phyloP scores from a whole-genome alignment of 805 yeast genomes.

The Cyberlindnera meyerae region DNA sequence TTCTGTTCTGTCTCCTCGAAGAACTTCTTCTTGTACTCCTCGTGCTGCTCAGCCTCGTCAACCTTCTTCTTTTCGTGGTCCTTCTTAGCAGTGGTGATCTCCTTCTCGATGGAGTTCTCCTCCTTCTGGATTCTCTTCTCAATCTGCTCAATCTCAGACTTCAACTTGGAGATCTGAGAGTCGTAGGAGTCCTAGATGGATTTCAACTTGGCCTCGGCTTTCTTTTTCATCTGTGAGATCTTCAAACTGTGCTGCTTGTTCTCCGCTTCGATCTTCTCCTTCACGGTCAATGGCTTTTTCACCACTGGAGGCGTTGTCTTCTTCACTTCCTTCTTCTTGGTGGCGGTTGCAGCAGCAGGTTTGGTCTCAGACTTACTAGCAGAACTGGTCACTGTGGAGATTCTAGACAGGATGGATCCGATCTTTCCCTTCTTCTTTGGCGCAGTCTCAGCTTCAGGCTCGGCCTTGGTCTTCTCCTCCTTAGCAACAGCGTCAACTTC shows the following conservation, averaged over 20 bases:
- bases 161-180: slow-evolving; percentile 19
- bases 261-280: slow-evolving; percentile 19
- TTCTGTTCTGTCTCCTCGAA: slow-evolving; percentile 22
- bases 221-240: slow-evolving; percentile 14
- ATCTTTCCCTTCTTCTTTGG: slow-evolving; percentile 9
- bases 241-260: slow-evolving; percentile 17
- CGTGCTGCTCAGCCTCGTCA: slow-evolving; percentile 22
- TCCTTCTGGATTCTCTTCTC: slow-evolving; percentile 17
- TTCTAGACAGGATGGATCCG: slow-evolving; percentile 5
- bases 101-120: slow-evolving; percentile 11
- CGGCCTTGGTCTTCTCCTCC: no score
- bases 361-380: slow-evolving; percentile 2
- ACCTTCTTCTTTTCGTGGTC: slow-evolving; percentile 16
- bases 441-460: no score
- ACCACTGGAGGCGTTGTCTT: slow-evolving; percentile 4
- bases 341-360: not conserved
- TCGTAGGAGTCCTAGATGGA: slow-evolving; percentile 19
- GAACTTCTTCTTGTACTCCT: slow-evolving; percentile 17
- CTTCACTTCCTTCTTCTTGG: slow-evolving; percentile 1
- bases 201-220: slow-evolving; percentile 16
- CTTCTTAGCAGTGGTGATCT: slow-evolving; percentile 14
- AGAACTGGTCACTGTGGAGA: slow-evolving; percentile 6
- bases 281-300: slow-evolving; percentile 16
- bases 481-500: no score
- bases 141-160: slow-evolving; percentile 19